These are phyloP conservation scores for Talaromyces thailandensis DNA, from an alignment of 495 filamentous ascomycete species.

Conservation along the genomic window DNA sequence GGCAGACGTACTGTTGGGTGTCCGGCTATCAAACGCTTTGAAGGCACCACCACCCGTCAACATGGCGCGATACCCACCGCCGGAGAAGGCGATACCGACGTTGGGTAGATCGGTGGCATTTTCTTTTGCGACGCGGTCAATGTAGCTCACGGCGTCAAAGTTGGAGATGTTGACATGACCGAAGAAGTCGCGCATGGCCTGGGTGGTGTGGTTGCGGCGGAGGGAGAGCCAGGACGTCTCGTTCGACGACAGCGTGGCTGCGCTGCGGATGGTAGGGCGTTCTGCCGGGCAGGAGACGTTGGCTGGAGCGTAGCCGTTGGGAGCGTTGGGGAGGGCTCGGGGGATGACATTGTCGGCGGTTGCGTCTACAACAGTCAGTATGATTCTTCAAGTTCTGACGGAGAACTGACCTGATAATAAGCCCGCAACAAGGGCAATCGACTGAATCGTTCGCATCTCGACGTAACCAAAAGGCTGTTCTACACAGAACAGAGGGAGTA, in stretches of 20 bases:
- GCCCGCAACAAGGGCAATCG: neutral
- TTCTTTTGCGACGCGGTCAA: constrained; percentile 42
- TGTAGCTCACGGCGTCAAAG: constrained; percentile 67
- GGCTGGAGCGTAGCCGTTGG: constrained; percentile 28
- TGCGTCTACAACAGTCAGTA: neutral
- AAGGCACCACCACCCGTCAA: constrained; percentile 75
- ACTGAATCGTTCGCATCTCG: neutral
- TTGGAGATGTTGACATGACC: constrained; percentile 55
- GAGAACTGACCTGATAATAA: neutral
- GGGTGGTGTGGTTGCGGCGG: constrained; percentile 45
- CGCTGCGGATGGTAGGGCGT: constrained; percentile 42
- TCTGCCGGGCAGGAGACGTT: constrained; percentile 25
- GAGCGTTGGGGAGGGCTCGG: constrained; percentile 27
- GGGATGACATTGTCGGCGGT: neutral
- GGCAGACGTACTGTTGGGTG: constrained; percentile 46
- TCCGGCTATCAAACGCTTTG: constrained; percentile 72
- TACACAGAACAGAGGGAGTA: neutral
- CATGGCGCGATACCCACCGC: constrained; percentile 73
- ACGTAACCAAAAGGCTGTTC: neutral
- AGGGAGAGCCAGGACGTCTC: constrained; percentile 58
- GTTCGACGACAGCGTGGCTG: constrained; percentile 45
- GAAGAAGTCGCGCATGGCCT: constrained; percentile 61
- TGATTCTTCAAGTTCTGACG: neutral
- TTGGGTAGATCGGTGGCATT: constrained; percentile 51
- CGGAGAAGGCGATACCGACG: constrained; percentile 49